Evolutionary conservation across 1,284 basidiomycete species (phyloP), one percentile per base, ranked within the genome.

Genomic region (Erythrobasidium hasegawianum): DNA sequence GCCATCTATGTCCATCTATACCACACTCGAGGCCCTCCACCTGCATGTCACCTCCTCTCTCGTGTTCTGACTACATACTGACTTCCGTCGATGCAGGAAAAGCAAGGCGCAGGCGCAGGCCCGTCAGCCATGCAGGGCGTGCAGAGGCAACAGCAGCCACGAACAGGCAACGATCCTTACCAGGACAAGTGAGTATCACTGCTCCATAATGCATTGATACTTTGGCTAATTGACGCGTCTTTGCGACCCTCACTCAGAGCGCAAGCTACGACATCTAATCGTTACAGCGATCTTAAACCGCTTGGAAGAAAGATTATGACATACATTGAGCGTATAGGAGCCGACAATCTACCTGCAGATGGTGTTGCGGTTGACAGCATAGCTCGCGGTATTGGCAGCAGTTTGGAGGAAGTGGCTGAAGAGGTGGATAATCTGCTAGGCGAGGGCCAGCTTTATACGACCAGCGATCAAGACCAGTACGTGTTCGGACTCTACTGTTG

Each of bases 361-460:
- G 74, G 74, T 18, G 54, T 74, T 22, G 58, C 71, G 41, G 40
- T 74, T 29, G 54, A 69, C 2, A 43, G 67, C 27, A 60, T 75
- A 50, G 49, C 62, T 13, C 55, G 71, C 18, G 33, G 47, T 5
- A 67, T 68, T 16, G 75, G 83, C 52, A 84, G 90, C 59, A 71
- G 79, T 29, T 72, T 74, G 43, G 81, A 75, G 20, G 69, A 73
- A 26, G 52, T 70, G 67, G 83, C 88, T 71, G 78, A 82, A 52
- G 87, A 86, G 24, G 78, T 91, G 64, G 86, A 89, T 67, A 76
- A 77, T 58, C 79, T 93, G 58, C 83, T 87, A 78, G 82, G 85
- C 40, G 83, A 86, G 1, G 88, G 87, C 0, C 76, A 82, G 68
- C 79, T 90, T 60, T 89, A 82, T 73, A 84, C 83, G 54, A 86